Base-by-base conservation (phyloP, 129 eudicot genomes). In the Chrysanthemum seticuspe region DNA sequence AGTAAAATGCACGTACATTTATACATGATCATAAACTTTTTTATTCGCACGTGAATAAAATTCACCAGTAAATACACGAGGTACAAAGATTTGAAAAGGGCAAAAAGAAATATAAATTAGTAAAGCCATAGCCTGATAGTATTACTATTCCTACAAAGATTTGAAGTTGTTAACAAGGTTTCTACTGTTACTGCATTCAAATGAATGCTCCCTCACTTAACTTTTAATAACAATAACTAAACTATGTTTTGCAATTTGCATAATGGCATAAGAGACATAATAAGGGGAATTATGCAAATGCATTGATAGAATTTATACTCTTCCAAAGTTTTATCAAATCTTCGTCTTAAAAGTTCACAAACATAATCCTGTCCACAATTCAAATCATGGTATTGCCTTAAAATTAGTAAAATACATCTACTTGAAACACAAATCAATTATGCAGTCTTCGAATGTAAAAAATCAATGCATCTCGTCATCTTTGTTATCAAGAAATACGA, bases 281-380 rank as follows among this genome's bases (percentile, higher is more conserved):
- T 40, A 21, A 10, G 6, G 47, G 47, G 29, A 64, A 19, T 27
- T 19, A 18, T 34, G 70, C 51, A 55, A 65, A 54, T 36, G 45
- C 65, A 19, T 13, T 74, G 72, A 23, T 64, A 19, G 15, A 8
- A 4, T 51, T 51, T 63, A 50, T 74, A 44, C 7, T 52, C 52
- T 50, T 62, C 51, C 48, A 16, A 15, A 11, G 13, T 6, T 45
- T 34, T 4, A 4, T 4, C 40, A 50, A 47, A 11, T 10, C 64
- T 29, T 74, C 64, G 34, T 64, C 71, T 49, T 5, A 74, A 63
- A 63, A 14, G 13, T 74, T 52, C 45, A 51, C 71, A 63, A 11
- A 51, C 62, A 29, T 16, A 74, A 51, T 63, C 25, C 58, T 29
- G 78, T 18, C 23, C 56, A 11, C 60, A 62, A 73, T 5, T 16